phyloP scores from a whole-genome alignment of 1,284 basidiomycete species.

The Irpex sp. region DNA sequence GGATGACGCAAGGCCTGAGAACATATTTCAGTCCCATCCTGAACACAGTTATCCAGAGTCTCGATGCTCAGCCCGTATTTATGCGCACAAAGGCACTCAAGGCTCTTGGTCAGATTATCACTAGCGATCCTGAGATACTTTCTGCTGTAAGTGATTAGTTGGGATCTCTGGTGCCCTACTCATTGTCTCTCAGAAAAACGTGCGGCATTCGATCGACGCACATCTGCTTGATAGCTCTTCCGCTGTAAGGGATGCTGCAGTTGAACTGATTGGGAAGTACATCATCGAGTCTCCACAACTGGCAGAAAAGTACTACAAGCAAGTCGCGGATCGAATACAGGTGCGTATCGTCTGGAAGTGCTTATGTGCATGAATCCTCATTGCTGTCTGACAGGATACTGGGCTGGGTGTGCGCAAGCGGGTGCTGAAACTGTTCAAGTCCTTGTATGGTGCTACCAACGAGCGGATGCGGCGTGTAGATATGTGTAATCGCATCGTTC shows the following conservation, averaged over 20 bases:
- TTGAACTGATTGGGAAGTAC: constrained; percentile 94
- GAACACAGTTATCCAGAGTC: constrained; percentile 67
- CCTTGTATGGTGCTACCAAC: constrained; percentile 69
- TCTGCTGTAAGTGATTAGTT: constrained; percentile 49
- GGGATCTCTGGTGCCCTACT: not conserved
- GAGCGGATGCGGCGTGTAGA: constrained; percentile 67
- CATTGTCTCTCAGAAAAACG: constrained; percentile 50
- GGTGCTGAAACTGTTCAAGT: constrained; percentile 89
- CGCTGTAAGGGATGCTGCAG: constrained; percentile 92
- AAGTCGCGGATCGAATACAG: constrained; percentile 84
- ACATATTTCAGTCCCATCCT: constrained; percentile 81
- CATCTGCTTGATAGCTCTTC: constrained; percentile 89
- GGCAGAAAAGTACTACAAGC: constrained; percentile 81
- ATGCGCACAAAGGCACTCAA: constrained; percentile 89
- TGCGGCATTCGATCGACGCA: constrained; percentile 81
- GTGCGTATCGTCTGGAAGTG: constrained; percentile 40
- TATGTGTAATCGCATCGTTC: constrained; percentile 80
- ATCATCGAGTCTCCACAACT: constrained; percentile 85
- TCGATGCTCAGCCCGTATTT: constrained; percentile 81
- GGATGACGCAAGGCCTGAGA: constrained; percentile 68
- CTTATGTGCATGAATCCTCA: not conserved
- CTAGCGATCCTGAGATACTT: constrained; percentile 82
- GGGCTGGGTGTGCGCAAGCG: constrained; percentile 92
- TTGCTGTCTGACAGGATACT: constrained; percentile 60
- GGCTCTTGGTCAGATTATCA: constrained; percentile 82